phyloP scores from a whole-genome alignment of 495 filamentous ascomycete species.

The Hypoxylon fragiforme region DNA sequence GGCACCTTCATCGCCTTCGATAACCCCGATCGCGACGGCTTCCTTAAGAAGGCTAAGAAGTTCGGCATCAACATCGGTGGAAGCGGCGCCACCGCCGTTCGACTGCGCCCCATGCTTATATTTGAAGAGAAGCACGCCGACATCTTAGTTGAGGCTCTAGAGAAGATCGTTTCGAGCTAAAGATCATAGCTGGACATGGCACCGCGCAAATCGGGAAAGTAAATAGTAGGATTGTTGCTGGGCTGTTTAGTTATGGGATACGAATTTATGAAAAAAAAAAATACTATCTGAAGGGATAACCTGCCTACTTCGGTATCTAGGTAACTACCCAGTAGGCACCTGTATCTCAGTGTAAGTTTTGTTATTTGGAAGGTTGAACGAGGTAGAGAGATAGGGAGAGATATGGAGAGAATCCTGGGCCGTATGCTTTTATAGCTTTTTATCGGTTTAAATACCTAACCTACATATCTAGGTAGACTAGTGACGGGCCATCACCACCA shows the following conservation, averaged over 20 bases:
- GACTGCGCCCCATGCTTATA: slow-evolving; percentile 92
- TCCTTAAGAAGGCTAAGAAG: slow-evolving; percentile 78
- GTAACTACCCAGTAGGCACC: no score
- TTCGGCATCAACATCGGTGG: slow-evolving; percentile 94
- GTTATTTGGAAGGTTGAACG: no score
- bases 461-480: no score
- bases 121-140: slow-evolving; percentile 92
- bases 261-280: not conserved
- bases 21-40: slow-evolving; percentile 79
- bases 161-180: slow-evolving; percentile 65
- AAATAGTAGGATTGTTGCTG: not conserved
- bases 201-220: no score
- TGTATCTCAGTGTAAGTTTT: no score
- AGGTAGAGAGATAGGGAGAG: not conserved
- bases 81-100: slow-evolving; percentile 75
- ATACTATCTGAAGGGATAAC: no score
- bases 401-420: not conserved
- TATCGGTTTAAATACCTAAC: no score
- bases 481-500: no score
- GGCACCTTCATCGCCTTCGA: slow-evolving; percentile 99
- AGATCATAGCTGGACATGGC: not conserved
- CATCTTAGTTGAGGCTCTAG: slow-evolving; percentile 58
- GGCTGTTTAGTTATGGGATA: not conserved
- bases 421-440: no score
- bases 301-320: no score